Evolutionary conservation across 2,329 filamentous ascomycete genomes (phyloP), one percentile per base, ranked within the genome.

Genomic region (Xylariaceae sp.): DNA sequence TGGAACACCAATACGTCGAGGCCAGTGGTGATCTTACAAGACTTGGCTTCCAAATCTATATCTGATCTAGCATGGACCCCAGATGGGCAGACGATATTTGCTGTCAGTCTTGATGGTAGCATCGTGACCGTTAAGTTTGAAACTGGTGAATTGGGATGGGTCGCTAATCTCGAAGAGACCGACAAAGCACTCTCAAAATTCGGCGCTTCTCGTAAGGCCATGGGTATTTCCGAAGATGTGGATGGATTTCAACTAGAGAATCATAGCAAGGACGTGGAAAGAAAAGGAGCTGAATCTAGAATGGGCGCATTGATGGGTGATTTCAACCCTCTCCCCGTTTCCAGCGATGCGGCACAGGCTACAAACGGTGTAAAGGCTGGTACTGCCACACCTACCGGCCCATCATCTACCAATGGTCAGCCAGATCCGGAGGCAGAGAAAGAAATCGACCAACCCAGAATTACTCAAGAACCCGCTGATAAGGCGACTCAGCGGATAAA

Each of bases 281-380:
- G 92, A 34, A 89, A 87, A 60, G 91, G 88, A 4, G 91, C 92
- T 0, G 89, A 99, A 72, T 94, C 91, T 2, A 84, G 92, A 61
- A 99, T 99, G 94, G 94, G 94, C 9, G 92, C 92, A n/a, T 74
- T 99, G 39, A 99, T 99, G 94, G 92, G 92, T 4, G 91, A 96
- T 67, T 80, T 81, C 19, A 79, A 79, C 50, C 74, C 79, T 2
- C 71, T 80, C 3, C 74, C 19, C 19, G 19, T 19, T 19, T 19
- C 77, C 3, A 82, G 83, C 41, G 74, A 76, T 49, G 69, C 72
- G 6, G 70, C 73, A 3, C 70, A 74, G 51, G 74, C 68, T n/a
- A 72, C 74, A 30, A 81, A 81, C 51, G 79, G 79, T 0, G 74
- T 68, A 70, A 89, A 78, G 60, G 69, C 63, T 2, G 66, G 67